A percentile compares a stretch with the other conserved stretches of the same genome.
Evolutionary conservation across 2,329 filamentous ascomycete species (phyloP).

Genomic region (Fusarium tjaetaba): DNA sequence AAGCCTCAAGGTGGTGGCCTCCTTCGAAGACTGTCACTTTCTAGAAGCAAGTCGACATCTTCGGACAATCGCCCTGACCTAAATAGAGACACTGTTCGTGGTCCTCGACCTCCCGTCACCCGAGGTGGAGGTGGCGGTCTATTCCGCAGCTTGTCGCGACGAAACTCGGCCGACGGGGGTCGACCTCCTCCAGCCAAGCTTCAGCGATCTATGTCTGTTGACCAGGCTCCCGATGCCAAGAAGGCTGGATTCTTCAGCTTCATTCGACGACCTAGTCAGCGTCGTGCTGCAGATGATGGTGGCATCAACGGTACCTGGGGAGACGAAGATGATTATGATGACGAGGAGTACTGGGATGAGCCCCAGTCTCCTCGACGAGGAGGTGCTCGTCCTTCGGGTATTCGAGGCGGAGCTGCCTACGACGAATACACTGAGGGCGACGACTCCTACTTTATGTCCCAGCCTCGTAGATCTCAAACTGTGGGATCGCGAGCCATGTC

Average conservation of each 20-base stretch:
- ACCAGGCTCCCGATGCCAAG: slow-evolving; percentile 59
- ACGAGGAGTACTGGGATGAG: slow-evolving; percentile 42
- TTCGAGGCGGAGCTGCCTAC: slow-evolving; percentile 54
- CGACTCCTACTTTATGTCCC: slow-evolving; percentile 65
- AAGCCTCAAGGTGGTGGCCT: slow-evolving; percentile 50
- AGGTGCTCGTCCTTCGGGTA: slow-evolving; percentile 44
- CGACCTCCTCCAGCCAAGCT: slow-evolving; percentile 52
- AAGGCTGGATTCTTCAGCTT: slow-evolving; percentile 56
- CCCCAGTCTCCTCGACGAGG: slow-evolving; percentile 30
- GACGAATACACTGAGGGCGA: slow-evolving; percentile 66
- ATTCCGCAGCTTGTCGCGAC: slow-evolving; percentile 56
- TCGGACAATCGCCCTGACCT: slow-evolving; percentile 51
- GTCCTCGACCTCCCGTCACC: slow-evolving; percentile 61
- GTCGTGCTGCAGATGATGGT: slow-evolving; percentile 56
- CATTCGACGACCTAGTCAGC: slow-evolving; percentile 53
- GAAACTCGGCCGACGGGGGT: slow-evolving; percentile 48
- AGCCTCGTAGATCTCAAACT: slow-evolving; percentile 46
- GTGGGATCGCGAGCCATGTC: slow-evolving; percentile 45
- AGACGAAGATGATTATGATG: slow-evolving; percentile 50
- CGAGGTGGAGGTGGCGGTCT: slow-evolving; percentile 52
- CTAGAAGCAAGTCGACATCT: slow-evolving; percentile 49
- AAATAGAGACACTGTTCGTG: slow-evolving; percentile 51
- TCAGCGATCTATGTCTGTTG: slow-evolving; percentile 70
- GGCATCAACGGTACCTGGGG: slow-evolving; percentile 67
- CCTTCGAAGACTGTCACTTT: slow-evolving; percentile 58